Evolutionary conservation across 2,329 filamentous ascomycete species (phyloP).

Genomic region (Plenodomus tracheiphilus): DNA sequence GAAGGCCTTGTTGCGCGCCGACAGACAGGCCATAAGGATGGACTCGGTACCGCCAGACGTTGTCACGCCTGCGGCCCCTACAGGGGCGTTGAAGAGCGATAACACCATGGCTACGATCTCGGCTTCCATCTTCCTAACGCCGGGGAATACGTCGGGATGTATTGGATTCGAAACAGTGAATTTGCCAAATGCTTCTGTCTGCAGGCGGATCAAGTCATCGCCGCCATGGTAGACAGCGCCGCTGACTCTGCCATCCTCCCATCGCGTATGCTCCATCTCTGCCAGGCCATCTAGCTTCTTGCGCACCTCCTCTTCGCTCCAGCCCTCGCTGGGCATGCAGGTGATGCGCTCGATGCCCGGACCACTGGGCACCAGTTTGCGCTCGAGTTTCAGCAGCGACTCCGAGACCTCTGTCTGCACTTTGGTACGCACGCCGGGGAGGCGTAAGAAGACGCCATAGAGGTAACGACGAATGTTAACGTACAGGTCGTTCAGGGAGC

Average conservation of each 20-base stretch:
- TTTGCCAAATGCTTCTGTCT: conserved; percentile 89
- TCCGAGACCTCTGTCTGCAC: conserved; percentile 84
- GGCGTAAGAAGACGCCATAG: conserved; percentile 83
- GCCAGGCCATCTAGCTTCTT: conserved; percentile 78
- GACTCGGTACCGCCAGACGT: conserved; percentile 95
- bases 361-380: conserved; percentile 77
- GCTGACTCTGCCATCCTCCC: conserved; percentile 94
- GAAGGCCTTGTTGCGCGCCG: conserved; percentile 86
- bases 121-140: conserved; percentile 98
- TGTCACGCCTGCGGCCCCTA: conserved; percentile 82
- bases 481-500: conserved; percentile 76
- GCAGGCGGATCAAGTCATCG: conserved; percentile 75
- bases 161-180: conserved; percentile 97
- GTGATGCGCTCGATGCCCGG: conserved; percentile 74
- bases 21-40: conserved; percentile 92
- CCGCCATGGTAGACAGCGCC: conserved; percentile 97
- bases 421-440: conserved; percentile 82
- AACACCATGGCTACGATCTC: conserved; percentile 97
- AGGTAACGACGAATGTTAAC: conserved; percentile 69
- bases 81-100: conserved; percentile 83
- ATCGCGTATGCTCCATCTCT: conserved; percentile 88
- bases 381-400: conserved; percentile 76
- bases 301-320: conserved; percentile 76
- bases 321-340: conserved; percentile 79
- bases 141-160: conserved; percentile 97